Conservation (phyloP, 768 basidiomycete species). For the Podaxis sp. region DNA sequence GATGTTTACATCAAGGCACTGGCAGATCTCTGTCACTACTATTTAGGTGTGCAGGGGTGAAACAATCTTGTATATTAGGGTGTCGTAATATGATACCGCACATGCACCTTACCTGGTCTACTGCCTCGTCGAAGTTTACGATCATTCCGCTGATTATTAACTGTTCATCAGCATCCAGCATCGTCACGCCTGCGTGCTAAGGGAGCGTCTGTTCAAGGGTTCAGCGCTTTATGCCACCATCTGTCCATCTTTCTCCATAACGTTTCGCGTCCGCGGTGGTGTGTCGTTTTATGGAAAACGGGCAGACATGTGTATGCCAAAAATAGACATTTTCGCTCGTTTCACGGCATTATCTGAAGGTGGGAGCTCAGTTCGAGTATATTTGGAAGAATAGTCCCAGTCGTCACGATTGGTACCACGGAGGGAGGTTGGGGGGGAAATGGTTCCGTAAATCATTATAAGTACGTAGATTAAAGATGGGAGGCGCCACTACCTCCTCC, state of each 20-base stretch:
- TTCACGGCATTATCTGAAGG: background rate
- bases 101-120: too few species aligned
- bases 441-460: background rate
- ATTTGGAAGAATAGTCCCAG: conserved; percentile 2
- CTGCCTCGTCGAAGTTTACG: too few species aligned
- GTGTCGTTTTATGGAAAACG: background rate
- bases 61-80: too few species aligned
- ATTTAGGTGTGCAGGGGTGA: too few species aligned
- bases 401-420: background rate
- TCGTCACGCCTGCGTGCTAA: too few species aligned
- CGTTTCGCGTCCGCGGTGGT: background rate
- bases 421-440: background rate
- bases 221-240: too few species aligned
- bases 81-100: too few species aligned
- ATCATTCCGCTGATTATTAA: too few species aligned
- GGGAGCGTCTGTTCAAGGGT: too few species aligned
- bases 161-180: too few species aligned
- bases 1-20: background rate
- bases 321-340: background rate
- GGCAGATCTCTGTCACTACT: background rate
- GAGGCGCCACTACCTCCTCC: background rate
- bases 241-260: too few species aligned
- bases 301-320: background rate
- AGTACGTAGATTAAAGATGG: background rate
- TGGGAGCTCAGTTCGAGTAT: background rate